Conservation (phyloP, 2,329 filamentous ascomycete species). For the Ilyonectria mors-panacis region DNA sequence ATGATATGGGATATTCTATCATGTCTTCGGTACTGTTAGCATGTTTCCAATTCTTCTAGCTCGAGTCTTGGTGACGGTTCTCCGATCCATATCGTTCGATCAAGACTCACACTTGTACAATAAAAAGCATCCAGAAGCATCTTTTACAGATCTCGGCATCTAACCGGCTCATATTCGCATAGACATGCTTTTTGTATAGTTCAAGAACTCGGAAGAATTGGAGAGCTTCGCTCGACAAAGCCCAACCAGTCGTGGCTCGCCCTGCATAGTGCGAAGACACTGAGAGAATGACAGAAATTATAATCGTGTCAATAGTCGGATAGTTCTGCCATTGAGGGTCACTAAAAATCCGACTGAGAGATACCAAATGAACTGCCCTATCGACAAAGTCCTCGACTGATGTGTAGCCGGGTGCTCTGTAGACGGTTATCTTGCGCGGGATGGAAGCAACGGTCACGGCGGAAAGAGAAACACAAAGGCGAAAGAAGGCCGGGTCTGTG, state of each 20-base stretch:
- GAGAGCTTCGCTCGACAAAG: not conserved
- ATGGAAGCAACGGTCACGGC: constrained; percentile 9
- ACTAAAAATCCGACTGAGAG: not conserved
- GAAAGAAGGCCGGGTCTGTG: constrained; percentile 7
- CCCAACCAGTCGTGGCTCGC: not conserved
- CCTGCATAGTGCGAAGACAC: constrained; percentile 2
- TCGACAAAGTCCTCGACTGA: not conserved
- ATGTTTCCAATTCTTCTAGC: no score
- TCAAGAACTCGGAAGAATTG: constrained; percentile 4
- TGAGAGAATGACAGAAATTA: not conserved
- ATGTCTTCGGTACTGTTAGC: no score
- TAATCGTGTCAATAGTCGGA: constrained; percentile 1
- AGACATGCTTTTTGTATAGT: not conserved
- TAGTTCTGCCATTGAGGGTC: constrained; percentile 4
- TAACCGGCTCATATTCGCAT: not conserved
- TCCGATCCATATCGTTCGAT: no score
- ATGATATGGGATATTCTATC: no score
- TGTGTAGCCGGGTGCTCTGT: not conserved
- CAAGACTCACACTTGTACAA: no score
- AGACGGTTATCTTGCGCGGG: not conserved
- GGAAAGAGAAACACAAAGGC: constrained; percentile 1
- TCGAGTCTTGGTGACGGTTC: no score
- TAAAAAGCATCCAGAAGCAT: not conserved
- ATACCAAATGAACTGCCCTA: not conserved
- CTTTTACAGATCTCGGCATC: constrained; percentile 6